Evolutionary conservation across 2,329 filamentous ascomycete genomes (phyloP), one percentile per base, ranked within the genome.

Genomic region (Xylariaceae sp.): DNA sequence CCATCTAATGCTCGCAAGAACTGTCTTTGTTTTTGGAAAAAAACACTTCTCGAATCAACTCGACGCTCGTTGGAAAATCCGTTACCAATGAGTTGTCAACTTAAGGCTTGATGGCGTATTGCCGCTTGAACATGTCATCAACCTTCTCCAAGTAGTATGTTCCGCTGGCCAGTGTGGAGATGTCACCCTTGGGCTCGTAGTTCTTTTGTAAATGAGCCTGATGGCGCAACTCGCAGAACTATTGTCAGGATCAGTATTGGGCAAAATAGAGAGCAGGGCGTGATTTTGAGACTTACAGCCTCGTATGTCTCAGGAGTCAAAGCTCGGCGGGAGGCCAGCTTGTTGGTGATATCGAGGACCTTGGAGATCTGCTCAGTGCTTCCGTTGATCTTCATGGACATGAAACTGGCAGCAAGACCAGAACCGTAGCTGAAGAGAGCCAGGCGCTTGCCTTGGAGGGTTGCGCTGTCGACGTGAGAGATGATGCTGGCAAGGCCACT

Each of bases 51-150:
- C n/a, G n/a, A n/a, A n/a, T n/a, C n/a, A n/a, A n/a, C n/a, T n/a
- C n/a, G n/a, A n/a, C n/a, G n/a, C n/a, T n/a, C n/a, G n/a, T n/a
- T n/a, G n/a, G n/a, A n/a, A n/a, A n/a, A n/a, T n/a, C n/a, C n/a
- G n/a, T n/a, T n/a, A n/a, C n/a, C n/a, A n/a, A n/a, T n/a, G n/a
- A n/a, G n/a, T n/a, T n/a, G 33, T 50, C 44, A 52, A 48, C 55
- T 43, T 79, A 91, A 67, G 77, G 83, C 78, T 91, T 87, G 72
- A 91, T 65, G 45, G 76, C 71, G 70, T 93, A 93, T 64, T 79
- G 79, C 61, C 88, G 81, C 73, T 86, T 83, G 83, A 88, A 93
- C 86, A 89, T 89, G 59, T 88, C 86, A 62, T 93, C 87, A 38
- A 93, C 79, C 66, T 84, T 82, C 63, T 80, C 81, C 48, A 93